Evolutionary conservation across 1,284 basidiomycete species (phyloP).

Genomic region (Phenoliferia sp.): DNA sequence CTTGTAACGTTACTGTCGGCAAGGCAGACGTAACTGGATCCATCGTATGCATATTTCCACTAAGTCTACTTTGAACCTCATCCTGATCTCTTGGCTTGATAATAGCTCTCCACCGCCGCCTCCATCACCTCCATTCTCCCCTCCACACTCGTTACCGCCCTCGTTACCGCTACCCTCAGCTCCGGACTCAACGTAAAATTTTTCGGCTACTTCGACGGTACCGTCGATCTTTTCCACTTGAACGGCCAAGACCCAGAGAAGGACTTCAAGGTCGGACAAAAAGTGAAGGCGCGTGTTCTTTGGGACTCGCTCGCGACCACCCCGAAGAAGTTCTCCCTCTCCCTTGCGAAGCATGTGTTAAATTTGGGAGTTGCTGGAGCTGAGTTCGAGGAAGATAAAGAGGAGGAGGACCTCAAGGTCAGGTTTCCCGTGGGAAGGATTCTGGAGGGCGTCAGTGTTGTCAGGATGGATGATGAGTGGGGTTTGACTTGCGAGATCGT

Average conservation of each 20-base stretch:
- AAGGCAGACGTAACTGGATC: constrained; percentile 33
- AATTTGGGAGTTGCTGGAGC: constrained; percentile 44
- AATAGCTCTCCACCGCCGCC: constrained; percentile 66
- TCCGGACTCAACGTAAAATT: constrained; percentile 84
- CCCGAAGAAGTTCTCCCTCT: constrained; percentile 69
- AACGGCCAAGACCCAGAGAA: constrained; percentile 49
- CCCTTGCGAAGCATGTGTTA: constrained; percentile 68
- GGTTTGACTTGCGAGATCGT: constrained; percentile 66
- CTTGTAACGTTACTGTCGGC: constrained; percentile 38
- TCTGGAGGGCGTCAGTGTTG: constrained; percentile 66
- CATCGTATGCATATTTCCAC: constrained; percentile 11
- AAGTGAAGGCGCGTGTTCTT: constrained; percentile 79
- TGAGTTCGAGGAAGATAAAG: constrained; percentile 16
- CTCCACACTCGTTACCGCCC: constrained; percentile 74
- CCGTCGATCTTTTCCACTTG: constrained; percentile 79
- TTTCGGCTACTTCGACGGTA: constrained; percentile 89
- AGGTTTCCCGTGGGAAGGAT: constrained; percentile 68
- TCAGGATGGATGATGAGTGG: constrained; percentile 70
- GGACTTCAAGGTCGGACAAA: constrained; percentile 72
- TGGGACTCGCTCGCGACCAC: constrained; percentile 66
- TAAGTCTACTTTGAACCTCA: neutral
- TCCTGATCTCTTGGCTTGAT: neutral
- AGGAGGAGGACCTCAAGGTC: constrained; percentile 45
- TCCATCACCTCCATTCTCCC: constrained; percentile 79
- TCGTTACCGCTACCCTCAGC: constrained; percentile 74